phyloP scores from a whole-genome alignment of 352 stramenopile species.

The Thraustotheca clavata region DNA sequence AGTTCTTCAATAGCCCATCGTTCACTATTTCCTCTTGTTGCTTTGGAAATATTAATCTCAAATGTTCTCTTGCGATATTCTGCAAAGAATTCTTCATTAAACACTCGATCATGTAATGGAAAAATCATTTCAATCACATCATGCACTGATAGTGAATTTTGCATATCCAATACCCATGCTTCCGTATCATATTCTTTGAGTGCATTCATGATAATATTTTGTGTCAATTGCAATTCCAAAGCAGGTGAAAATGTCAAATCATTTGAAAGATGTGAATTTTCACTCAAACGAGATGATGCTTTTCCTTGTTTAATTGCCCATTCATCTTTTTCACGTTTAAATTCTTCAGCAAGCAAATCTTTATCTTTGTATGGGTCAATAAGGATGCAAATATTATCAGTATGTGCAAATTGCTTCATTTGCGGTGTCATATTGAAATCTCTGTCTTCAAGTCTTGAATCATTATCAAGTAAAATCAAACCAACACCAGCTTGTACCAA shows the following conservation, averaged over 20 bases:
- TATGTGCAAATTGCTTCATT: constrained; percentile 23
- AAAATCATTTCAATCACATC: constrained; percentile 78
- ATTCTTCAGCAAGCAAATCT: constrained; percentile 74
- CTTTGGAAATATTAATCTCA: constrained; percentile 55
- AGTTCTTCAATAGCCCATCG: constrained; percentile 81
- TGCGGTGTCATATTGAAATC: constrained; percentile 39
- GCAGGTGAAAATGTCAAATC: constrained; percentile 81
- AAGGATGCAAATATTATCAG: constrained; percentile 65
- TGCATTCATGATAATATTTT: constrained; percentile 85
- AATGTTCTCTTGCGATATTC: constrained; percentile 81
- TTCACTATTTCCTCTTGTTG: constrained; percentile 64
- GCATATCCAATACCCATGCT: constrained; percentile 78
- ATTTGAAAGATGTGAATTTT: constrained; percentile 71
- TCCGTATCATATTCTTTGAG: constrained; percentile 84
- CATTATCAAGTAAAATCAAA: constrained; percentile 66
- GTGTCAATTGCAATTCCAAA: constrained; percentile 74
- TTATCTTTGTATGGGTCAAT: constrained; percentile 79
- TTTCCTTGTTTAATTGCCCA: constrained; percentile 70
- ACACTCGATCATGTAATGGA: constrained; percentile 70
- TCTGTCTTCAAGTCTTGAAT: constrained; percentile 35
- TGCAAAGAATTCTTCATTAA: constrained; percentile 83
- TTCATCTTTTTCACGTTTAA: constrained; percentile 83
- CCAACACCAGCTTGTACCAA: constrained; percentile 72
- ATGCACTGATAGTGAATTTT: constrained; percentile 67
- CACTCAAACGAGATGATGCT: constrained; percentile 48